phyloP scores from a whole-genome alignment of 306 rosid species.

The Elaeagnus macrophylla region DNA sequence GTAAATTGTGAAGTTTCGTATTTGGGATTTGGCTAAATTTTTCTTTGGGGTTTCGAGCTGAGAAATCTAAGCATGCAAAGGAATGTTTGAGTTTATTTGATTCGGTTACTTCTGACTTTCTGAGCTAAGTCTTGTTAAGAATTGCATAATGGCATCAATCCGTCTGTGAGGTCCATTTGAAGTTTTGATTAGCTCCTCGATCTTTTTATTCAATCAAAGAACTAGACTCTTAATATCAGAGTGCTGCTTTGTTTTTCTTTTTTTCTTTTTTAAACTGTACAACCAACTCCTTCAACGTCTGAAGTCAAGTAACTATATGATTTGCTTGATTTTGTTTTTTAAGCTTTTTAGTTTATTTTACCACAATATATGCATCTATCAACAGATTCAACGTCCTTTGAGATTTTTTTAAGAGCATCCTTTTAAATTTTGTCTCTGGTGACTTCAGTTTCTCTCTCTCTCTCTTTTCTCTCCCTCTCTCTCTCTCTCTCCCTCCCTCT shows the following conservation, averaged over 20 bases:
- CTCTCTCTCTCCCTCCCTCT: no score
- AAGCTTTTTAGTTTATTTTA: neutral
- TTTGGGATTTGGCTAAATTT: neutral
- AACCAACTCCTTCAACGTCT: neutral
- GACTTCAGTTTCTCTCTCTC: neutral
- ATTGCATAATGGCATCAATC: neutral
- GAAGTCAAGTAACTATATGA: neutral
- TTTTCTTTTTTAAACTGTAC: neutral
- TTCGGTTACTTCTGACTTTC: neutral
- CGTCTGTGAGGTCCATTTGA: neutral
- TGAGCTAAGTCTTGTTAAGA: neutral
- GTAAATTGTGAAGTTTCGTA: slow-evolving; percentile 5
- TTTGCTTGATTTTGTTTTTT: slow-evolving; percentile 1
- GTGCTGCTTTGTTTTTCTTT: no score
- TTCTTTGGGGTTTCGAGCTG: neutral
- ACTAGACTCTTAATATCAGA: neutral
- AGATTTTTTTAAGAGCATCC: no score
- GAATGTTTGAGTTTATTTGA: neutral
- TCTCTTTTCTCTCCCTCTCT: no score
- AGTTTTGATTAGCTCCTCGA: slow-evolving; percentile 7
- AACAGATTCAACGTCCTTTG: no score
- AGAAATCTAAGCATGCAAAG: neutral
- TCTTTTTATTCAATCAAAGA: slow-evolving; percentile 4
- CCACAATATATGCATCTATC: neutral
- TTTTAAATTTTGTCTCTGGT: no score